Evolutionary conservation across 2,329 filamentous ascomycete species (phyloP), one percentile per base, ranked within the genome.

Genomic region (Clarireedia sp.): DNA sequence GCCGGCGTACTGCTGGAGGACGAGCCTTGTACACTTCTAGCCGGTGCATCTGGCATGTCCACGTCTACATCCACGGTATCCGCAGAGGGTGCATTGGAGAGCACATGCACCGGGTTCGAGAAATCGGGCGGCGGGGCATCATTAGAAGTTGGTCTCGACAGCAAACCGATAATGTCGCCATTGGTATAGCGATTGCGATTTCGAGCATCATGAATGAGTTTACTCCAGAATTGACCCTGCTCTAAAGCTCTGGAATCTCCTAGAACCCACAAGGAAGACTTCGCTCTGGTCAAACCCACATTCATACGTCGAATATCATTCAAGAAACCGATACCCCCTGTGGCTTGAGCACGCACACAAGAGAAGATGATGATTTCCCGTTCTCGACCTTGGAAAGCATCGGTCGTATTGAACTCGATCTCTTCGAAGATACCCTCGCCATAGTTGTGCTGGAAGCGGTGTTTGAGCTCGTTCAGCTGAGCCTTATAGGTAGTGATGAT

Each of bases 321-420:
- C 80, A 99, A 86, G 82, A 99, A 99, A 78, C 94, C 94, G 67
- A 99, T 96, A 66, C 92, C 90, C n/a, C 88, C 87, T 7, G 86
- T 88, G n/a, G 89, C 82, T 29, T 87, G 92, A 21, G 94, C 92
- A 74, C 94, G 86, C 59, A 99, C 94, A 71, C 95, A 99, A 41
- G 94, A 97, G 75, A 99, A 99, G 61, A 99, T 97, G 70, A 99
- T 97, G 60, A 99, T 86, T 68, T 99, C 94, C 66, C 90, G 94
- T 72, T 99, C 94, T 63, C 95, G 85, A 60, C 94, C 94, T 70
- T 99, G 90, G 70, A 96, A 99, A 17, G 94, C 95, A 73, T 99
- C 94, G 0, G 94, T 99, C 0, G 94, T 99, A 70, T 99, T 99
- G 79, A 99, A 99, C 63, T 99, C 95, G 61, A 99, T 87, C 19